Conservation (phyloP, 1,284 basidiomycete species). For the Naganishia liquefaciens region DNA sequence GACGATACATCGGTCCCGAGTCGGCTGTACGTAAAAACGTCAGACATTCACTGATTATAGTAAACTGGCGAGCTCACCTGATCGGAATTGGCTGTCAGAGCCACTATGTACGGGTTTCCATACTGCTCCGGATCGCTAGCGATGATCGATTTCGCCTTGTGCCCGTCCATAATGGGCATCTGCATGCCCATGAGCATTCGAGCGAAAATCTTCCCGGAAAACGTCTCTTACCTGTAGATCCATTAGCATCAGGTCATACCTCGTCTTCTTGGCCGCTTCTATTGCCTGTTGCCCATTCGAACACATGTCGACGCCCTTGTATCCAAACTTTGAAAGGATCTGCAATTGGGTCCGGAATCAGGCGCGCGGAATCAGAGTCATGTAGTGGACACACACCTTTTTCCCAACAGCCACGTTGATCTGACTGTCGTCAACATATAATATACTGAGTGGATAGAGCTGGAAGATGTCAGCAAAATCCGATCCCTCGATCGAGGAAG, state of each 20-base stretch:
- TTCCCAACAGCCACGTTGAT: constrained; percentile 41
- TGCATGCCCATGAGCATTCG: too few species aligned
- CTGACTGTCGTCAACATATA: constrained; percentile 50
- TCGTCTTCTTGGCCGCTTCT: constrained; percentile 41
- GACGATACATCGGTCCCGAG: constrained; percentile 11
- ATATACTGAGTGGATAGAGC: constrained; percentile 42
- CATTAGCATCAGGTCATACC: constrained; percentile 48
- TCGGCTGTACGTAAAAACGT: neutral
- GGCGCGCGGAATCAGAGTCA: too few species aligned
- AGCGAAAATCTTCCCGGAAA: neutral
- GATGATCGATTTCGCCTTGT: constrained; percentile 25
- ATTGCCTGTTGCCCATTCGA: constrained; percentile 46
- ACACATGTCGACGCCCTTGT: constrained; percentile 42
- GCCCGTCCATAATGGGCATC: constrained; percentile 41
- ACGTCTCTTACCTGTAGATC: constrained; percentile 40
- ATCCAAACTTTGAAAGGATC: constrained; percentile 49
- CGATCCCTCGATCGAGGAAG: too few species aligned
- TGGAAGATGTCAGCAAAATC: neutral
- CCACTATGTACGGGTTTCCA: too few species aligned
- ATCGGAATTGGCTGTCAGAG: constrained; percentile 48
- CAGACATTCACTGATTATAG: too few species aligned
- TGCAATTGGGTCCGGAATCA: too few species aligned
- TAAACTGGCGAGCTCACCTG: too few species aligned
- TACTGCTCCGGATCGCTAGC: constrained; percentile 37
- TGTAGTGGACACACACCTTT: too few species aligned